Percentiles rank a stretch among this genome's conserved stretches.
These are phyloP conservation scores for Diophrys sp. DNA, from an alignment of 73 alveolate genomes.

Conservation along the genomic window DNA sequence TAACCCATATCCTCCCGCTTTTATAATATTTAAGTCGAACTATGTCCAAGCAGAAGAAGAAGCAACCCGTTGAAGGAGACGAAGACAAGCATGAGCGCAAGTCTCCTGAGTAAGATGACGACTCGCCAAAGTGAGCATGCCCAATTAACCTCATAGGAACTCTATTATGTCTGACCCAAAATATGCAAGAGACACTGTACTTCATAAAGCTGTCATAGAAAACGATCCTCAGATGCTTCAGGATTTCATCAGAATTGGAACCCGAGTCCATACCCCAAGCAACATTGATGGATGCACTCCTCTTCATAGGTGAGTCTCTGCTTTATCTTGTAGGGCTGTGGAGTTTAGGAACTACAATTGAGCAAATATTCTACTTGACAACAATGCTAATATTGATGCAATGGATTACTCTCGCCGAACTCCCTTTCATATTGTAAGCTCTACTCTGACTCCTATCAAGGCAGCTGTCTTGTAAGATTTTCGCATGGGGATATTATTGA, in stretches of 20 bases:
- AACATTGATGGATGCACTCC: not conserved
- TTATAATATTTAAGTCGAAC: too few relatives aligned
- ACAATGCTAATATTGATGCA: not conserved
- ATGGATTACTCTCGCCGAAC: not conserved
- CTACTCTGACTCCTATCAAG: not conserved
- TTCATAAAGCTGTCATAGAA: not conserved
- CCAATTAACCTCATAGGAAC: too few relatives aligned
- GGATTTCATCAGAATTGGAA: not conserved
- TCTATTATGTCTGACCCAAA: not conserved
- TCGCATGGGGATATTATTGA: not conserved
- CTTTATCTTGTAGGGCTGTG: not conserved
- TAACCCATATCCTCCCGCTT: too few relatives aligned
- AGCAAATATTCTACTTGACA: not conserved
- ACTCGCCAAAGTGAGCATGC: not conserved
- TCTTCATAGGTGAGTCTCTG: not conserved
- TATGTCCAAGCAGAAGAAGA: too few relatives aligned
- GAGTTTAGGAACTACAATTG: not conserved
- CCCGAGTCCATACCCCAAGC: not conserved
- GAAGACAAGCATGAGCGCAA: not conserved
- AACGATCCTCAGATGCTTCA: not conserved
- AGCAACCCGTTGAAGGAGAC: not conserved
- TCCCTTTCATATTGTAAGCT: not conserved
- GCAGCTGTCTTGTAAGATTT: not conserved
- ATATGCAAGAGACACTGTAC: not conserved
- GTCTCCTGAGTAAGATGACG: not conserved